These are phyloP conservation scores for Polygonum maritimum DNA, from an alignment of 148 eudicot genomes.

Conservation along the genomic window DNA sequence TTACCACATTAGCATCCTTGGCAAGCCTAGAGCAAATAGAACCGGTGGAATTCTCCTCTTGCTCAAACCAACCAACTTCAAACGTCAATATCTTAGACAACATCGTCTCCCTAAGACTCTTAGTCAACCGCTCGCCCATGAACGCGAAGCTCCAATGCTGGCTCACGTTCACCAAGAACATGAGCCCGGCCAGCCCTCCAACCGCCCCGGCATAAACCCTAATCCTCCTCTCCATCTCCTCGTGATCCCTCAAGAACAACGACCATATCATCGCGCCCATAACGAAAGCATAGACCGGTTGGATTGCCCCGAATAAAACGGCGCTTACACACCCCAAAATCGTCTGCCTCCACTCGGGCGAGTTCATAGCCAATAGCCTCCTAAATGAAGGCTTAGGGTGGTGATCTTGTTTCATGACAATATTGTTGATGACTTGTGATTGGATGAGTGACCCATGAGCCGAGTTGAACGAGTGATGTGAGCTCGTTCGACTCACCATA, in stretches of 20 bases:
- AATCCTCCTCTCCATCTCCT: slow-evolving; percentile 24
- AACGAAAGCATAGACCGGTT: slow-evolving; percentile 30
- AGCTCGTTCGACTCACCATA: slow-evolving; percentile 30
- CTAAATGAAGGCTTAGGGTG: slow-evolving; percentile 19
- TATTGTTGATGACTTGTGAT: not conserved
- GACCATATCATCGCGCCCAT: slow-evolving; percentile 40
- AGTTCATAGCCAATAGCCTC: slow-evolving; percentile 30
- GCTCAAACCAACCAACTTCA: slow-evolving; percentile 88
- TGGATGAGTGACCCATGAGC: not conserved
- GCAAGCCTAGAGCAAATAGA: slow-evolving; percentile 78
- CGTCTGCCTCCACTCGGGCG: slow-evolving; percentile 55
- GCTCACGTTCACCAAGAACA: slow-evolving; percentile 23
- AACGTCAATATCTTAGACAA: slow-evolving; percentile 63
- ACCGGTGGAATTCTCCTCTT: slow-evolving; percentile 73
- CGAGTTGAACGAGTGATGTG: slow-evolving; percentile 26
- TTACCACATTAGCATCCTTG: slow-evolving; percentile 94
- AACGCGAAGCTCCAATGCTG: slow-evolving; percentile 44
- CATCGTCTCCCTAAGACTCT: slow-evolving; percentile 41
- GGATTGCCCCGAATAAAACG: slow-evolving; percentile 28
- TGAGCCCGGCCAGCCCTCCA: slow-evolving; percentile 20
- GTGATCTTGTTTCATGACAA: not conserved
- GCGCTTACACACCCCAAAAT: slow-evolving; percentile 33
- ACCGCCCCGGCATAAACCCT: slow-evolving; percentile 23
- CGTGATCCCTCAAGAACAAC: slow-evolving; percentile 20
- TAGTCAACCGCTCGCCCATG: slow-evolving; percentile 52